Evolutionary conservation across 805 yeast species (phyloP).

Genomic region (Nakazawaea wickerhamii): DNA sequence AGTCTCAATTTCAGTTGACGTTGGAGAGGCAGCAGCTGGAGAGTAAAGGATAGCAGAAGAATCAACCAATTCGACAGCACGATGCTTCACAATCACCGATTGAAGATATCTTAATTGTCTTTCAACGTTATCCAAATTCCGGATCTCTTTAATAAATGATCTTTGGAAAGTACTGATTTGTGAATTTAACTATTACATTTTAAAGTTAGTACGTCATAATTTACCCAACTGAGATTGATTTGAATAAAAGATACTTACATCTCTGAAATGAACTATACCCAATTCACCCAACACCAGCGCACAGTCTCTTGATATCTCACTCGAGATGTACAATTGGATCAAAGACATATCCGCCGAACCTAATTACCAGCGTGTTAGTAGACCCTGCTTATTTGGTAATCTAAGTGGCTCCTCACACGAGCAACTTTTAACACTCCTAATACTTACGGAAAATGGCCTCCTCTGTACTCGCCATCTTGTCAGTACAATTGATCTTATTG

Average conservation of each 20-base stretch:
- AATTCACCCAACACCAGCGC: slow-evolving; percentile 71
- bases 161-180: slow-evolving; percentile 75
- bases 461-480: slow-evolving; percentile 18
- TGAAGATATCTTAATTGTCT: slow-evolving; percentile 60
- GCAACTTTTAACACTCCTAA: background rate
- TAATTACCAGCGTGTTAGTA: slow-evolving; percentile 16
- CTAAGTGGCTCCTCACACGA: too few relatives aligned
- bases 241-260: slow-evolving; percentile 61
- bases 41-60: slow-evolving; percentile 4
- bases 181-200: slow-evolving; percentile 5
- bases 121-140: slow-evolving; percentile 79
- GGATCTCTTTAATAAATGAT: slow-evolving; percentile 81
- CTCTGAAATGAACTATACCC: slow-evolving; percentile 74
- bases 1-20: slow-evolving; percentile 66
- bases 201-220: slow-evolving; percentile 1
- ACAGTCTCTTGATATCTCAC: slow-evolving; percentile 72
- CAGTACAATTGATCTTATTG: background rate
- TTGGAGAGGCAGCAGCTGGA: slow-evolving; percentile 14
- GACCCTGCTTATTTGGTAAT: background rate
- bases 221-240: slow-evolving; percentile 26
- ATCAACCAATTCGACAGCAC: slow-evolving; percentile 11
- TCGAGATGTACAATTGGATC: slow-evolving; percentile 83
- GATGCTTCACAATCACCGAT: slow-evolving; percentile 8
- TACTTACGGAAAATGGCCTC: slow-evolving; percentile 17
- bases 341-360: slow-evolving; percentile 97